A percentile compares a stretch with the other conserved stretches of the same genome.
phyloP scores from a whole-genome alignment of 2,329 filamentous ascomycete genomes.

The Decorospora gaudefroyi region DNA sequence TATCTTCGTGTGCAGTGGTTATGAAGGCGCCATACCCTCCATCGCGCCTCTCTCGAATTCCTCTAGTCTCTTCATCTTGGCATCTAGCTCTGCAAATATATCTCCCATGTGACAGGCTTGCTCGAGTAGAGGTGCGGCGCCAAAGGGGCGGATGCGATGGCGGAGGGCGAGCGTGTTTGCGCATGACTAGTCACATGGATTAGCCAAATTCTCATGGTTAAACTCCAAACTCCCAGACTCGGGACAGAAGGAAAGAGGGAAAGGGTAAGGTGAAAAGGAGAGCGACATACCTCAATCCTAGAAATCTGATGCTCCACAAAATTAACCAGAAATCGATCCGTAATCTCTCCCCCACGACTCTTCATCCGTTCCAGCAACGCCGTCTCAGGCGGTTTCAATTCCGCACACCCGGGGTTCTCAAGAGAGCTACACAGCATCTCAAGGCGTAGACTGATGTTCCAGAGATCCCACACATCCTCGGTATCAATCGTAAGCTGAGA shows the following conservation, averaged over 20 bases:
- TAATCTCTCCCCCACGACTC: constrained; percentile 77
- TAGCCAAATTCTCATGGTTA: too few relatives aligned
- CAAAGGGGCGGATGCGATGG: constrained; percentile 74
- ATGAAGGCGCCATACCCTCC: constrained; percentile 35
- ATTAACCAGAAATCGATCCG: constrained; percentile 83
- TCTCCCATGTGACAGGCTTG: constrained; percentile 77
- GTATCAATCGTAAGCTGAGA: constrained; percentile 78
- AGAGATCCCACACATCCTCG: constrained; percentile 84
- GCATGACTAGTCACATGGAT: too few relatives aligned
- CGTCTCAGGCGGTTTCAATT: constrained; percentile 78
- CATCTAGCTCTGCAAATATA: constrained; percentile 65
- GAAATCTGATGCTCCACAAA: constrained; percentile 95
- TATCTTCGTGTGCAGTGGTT: constrained; percentile 3
- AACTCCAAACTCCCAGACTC: too few relatives aligned
- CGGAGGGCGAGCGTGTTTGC: constrained; percentile 78
- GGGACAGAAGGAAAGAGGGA: too few relatives aligned
- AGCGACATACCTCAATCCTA: constrained; percentile 79
- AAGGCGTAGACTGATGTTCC: constrained; percentile 83
- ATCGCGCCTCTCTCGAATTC: constrained; percentile 39
- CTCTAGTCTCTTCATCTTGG: constrained; percentile 67
- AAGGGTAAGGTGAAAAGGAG: not conserved
- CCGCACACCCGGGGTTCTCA: constrained; percentile 68
- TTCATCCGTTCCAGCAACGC: constrained; percentile 77
- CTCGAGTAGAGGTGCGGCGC: constrained; percentile 65
- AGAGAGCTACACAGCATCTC: constrained; percentile 91